Base-by-base conservation (phyloP, 257 asterid genomes). In the Dorcoceras hygrometricum region DNA sequence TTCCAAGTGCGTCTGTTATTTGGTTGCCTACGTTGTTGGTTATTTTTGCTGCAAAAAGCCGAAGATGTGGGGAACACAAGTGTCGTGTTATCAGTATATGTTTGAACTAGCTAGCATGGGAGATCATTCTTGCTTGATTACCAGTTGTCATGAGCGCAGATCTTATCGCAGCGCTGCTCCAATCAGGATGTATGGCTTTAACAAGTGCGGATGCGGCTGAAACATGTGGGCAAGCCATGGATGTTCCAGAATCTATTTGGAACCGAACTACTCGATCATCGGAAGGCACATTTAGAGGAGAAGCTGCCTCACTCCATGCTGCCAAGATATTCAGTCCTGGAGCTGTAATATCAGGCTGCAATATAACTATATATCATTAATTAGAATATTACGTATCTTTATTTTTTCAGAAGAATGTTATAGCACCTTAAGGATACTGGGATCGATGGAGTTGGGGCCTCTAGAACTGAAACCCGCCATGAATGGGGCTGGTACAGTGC, bases 161-260 rank as follows among this genome's bases (percentile, higher is more conserved):
- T 80, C 82, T 79, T 43, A 84, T 57, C 4, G 87, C 87, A 19
- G 90, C 81, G 29, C 83, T 78, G 23, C 84, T 82, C 88, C 90
- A 84, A 54, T 70, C 57, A 0, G 86, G 90, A 65, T 84, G 86
- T 25, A 80, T 59, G 23, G 87, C 84, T 67, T 80, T 85, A 25
- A 85, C 59, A 23, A 82, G 80, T 1, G 80, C 81, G 24, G 81
- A 82, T 0, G 67, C 56, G 0, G 69, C 86, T 0, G 84, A 69
- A 6, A 83, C 84, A 29, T 85, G 88, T 3, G 91, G 88, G 69
- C 83, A 82, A 10, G 91, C 57, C 91, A 85, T 82, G 31, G 91
- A 85, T 1, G 86, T 85, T 25, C 88, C 86, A 0, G 84, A 80
- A 0, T 4, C 8, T 1, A 82, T 29, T 0, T 78, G 57, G n/a